phyloP scores from a whole-genome alignment of 192 early-diverging fungal species.

The Coemansia brasiliensis region DNA sequence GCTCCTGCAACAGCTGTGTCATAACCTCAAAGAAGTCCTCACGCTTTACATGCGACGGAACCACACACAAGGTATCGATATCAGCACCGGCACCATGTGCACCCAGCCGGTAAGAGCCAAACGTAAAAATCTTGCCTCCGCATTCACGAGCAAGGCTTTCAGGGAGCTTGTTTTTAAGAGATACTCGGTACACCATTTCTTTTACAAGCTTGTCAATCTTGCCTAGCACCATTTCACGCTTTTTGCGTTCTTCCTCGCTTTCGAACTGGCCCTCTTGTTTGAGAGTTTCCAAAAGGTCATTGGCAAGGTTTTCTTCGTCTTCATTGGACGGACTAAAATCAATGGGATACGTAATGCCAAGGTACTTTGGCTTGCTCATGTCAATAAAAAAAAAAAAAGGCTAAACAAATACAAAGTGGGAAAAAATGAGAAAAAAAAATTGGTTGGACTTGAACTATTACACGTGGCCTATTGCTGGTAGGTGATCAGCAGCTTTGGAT shows the following conservation, averaged over 20 bases:
- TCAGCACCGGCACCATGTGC: constrained; percentile 94
- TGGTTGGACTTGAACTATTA: background rate
- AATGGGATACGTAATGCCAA: constrained; percentile 84
- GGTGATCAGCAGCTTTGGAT: too few relatives aligned
- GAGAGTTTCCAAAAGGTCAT: constrained; percentile 69
- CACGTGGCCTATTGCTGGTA: too few relatives aligned
- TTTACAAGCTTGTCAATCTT: constrained; percentile 87
- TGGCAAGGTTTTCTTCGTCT: constrained; percentile 70
- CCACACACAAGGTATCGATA: constrained; percentile 98
- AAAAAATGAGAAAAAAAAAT: background rate
- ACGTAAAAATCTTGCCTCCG: constrained; percentile 96
- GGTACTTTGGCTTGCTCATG: constrained; percentile 43
- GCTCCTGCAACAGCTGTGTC: constrained; percentile 78
- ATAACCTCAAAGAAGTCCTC: constrained; percentile 93
- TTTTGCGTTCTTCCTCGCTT: constrained; percentile 76
- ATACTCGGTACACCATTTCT: constrained; percentile 85
- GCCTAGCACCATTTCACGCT: constrained; percentile 82
- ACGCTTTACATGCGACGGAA: constrained; percentile 82
- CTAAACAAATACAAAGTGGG: background rate
- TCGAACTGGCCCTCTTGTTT: constrained; percentile 82
- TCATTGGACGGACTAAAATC: constrained; percentile 61
- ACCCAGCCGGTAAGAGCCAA: constrained; percentile 93
- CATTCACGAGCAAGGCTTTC: constrained; percentile 82
- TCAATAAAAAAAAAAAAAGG: background rate
- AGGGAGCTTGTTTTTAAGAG: constrained; percentile 70